Base-by-base conservation (phyloP, 805 yeast genomes). In the Nakazawaea ishiwadae region DNA sequence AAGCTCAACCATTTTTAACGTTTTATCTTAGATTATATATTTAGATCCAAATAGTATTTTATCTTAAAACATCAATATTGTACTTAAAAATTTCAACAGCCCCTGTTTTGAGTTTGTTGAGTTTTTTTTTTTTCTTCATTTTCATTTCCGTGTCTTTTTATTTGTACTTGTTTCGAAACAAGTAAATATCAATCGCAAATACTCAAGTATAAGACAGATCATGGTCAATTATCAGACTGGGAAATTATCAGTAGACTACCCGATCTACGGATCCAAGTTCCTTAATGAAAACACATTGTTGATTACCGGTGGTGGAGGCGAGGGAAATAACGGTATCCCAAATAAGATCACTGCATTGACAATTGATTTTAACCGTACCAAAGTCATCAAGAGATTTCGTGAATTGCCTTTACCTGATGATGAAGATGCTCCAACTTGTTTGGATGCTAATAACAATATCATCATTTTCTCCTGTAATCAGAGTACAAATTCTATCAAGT, bases 241-340 rank as follows among this genome's bases (percentile, higher is more conserved):
- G 11, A 42, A 37, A 12, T 31, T 42, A 7, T 8, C 31, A 4
- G 18, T 42, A n/a, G 91, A 86, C 2, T 85, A 81, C 52, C 98
- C 99, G 1, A 70, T 89, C 10, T 85, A 83, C 51, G 91, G 88
- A 2, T 81, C 91, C 40, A 75, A 77, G 46, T 89, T 87, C 56
- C 66, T 81, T 34, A 69, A 75, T 49, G 72, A 79, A 48, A 63
- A 68, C 46, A 73, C 80, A 1, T 58, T 90, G 20, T 59, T 89
- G 37, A 83, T 83, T 21, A 79, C 88, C 3, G 99, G 99, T 31
- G 99, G 99, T 34, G 97, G 97, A 23, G 98, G 97, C 19, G 95
- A 87, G 58, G 96, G 96, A 8, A 81, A 80, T 54, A 83, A 87
- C 53, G 96, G 96, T 23, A 79, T 88, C 42, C 84, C 90, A 31